Evolutionary conservation across 2,329 filamentous ascomycete genomes (phyloP).

Genomic region (Trichoderma hamatum): DNA sequence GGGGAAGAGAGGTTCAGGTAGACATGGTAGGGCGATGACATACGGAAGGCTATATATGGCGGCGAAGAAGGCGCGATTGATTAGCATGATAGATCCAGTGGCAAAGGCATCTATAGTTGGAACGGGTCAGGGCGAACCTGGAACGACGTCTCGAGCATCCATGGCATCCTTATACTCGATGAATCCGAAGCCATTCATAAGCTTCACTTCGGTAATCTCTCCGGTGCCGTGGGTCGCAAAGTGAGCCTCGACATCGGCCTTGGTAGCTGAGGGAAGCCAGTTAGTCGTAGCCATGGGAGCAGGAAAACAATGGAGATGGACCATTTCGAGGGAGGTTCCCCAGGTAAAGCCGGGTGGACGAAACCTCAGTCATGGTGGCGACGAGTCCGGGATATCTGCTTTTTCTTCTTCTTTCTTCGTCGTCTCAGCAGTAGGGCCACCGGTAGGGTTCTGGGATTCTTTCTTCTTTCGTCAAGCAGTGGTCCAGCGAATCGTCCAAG

Average conservation of each 20-base stretch:
- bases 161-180: slow-evolving; percentile 99
- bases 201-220: slow-evolving; percentile 98
- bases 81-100: slow-evolving; percentile 29
- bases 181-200: slow-evolving; percentile 99
- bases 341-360: slow-evolving; percentile 92
- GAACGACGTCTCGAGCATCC: slow-evolving; percentile 97
- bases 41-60: slow-evolving; percentile 60
- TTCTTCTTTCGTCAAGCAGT: not conserved
- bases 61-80: slow-evolving; percentile 26
- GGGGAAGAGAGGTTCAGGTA: not conserved
- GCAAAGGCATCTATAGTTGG: not conserved
- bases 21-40: slow-evolving; percentile 41
- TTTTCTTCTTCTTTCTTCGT: not conserved
- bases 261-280: slow-evolving; percentile 72
- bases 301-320: slow-evolving; percentile 50
- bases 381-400: slow-evolving; percentile 21
- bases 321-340: slow-evolving; percentile 96
- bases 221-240: slow-evolving; percentile 95
- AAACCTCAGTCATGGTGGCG: slow-evolving; percentile 79
- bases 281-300: slow-evolving; percentile 47
- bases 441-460: not conserved
- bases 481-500: slow-evolving; percentile 17
- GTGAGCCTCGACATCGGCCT: slow-evolving; percentile 93
- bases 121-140: slow-evolving; percentile 65
- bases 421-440: slow-evolving; percentile 6